phyloP scores from a whole-genome alignment of 2,329 filamentous ascomycete genomes.

The Neonectria punicea region DNA sequence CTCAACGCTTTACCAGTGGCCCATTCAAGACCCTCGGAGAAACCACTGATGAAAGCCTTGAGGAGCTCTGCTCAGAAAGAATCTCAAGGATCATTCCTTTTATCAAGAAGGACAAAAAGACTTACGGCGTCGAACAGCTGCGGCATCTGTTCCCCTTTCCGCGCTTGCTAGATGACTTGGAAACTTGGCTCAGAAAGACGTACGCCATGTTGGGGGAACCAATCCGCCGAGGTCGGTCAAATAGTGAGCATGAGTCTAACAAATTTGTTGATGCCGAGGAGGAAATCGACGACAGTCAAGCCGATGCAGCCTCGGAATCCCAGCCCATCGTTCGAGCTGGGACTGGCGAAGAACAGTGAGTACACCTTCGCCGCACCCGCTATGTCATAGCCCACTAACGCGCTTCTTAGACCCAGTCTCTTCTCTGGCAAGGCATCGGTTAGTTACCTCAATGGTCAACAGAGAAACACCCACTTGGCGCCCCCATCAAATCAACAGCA shows the following conservation, averaged over 20 bases:
- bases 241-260: slow-evolving; percentile 4
- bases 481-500: slow-evolving; percentile 39
- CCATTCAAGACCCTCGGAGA: slow-evolving; percentile 43
- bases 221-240: slow-evolving; percentile 1
- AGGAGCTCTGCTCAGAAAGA: slow-evolving; percentile 39
- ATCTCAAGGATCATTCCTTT: slow-evolving; percentile 31
- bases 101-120: slow-evolving; percentile 22
- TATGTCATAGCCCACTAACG: slow-evolving; percentile 7
- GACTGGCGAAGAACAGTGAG: slow-evolving; percentile 32
- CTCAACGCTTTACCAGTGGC: slow-evolving; percentile 32
- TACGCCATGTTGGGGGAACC: slow-evolving; percentile 22
- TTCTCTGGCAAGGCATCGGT: slow-evolving; percentile 35
- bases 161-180: slow-evolving; percentile 32
- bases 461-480: slow-evolving; percentile 4
- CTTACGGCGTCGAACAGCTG: slow-evolving; percentile 26
- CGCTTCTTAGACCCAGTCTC: slow-evolving; percentile 31
- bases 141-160: slow-evolving; percentile 30
- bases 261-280: slow-evolving; percentile 15
- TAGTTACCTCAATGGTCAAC: slow-evolving; percentile 28
- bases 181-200: slow-evolving; percentile 31
- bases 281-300: slow-evolving; percentile 31
- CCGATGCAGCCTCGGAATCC: slow-evolving; percentile 36
- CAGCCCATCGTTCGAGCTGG: slow-evolving; percentile 39
- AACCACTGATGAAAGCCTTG: slow-evolving; percentile 16
- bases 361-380: neutral